Conservation (phyloP, 345 rosid species). For the Kernera saxatilis region DNA sequence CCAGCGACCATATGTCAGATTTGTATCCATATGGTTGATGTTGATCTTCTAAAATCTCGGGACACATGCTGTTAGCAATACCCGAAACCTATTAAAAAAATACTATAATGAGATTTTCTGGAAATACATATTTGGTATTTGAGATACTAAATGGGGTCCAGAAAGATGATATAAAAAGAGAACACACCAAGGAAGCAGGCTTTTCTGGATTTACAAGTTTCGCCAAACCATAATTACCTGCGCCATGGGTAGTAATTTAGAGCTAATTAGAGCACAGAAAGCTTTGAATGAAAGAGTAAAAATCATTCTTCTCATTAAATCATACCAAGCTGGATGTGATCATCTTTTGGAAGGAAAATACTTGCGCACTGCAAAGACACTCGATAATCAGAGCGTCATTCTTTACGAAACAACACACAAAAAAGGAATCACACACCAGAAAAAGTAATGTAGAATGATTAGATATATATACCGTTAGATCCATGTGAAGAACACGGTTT, state of each 20-base stretch:
- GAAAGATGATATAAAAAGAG: not conserved
- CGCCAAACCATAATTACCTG: constrained; percentile 96
- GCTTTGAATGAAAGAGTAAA: constrained; percentile 15
- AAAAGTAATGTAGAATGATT: not conserved
- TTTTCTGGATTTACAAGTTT: constrained; percentile 81
- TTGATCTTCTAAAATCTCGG: constrained; percentile 83
- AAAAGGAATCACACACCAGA: constrained; percentile 15
- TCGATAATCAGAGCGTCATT: not conserved
- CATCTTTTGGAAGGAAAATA: constrained; percentile 82
- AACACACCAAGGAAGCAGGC: constrained; percentile 74
- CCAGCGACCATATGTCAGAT: constrained; percentile 96
- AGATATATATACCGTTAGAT: constrained; percentile 61
- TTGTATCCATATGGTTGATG: constrained; percentile 93
- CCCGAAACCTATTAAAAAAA: constrained; percentile 62
- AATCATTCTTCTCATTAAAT: constrained; percentile 18
- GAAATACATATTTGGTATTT: not conserved
- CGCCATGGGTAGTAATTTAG: constrained; percentile 19
- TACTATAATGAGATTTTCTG: not conserved
- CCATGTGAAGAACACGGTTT: constrained; percentile 90
- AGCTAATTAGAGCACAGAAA: constrained; percentile 21
- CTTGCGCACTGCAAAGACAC: constrained; percentile 78
- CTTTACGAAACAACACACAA: not conserved
- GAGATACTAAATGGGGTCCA: not conserved
- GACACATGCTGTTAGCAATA: constrained; percentile 93
- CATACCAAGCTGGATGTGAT: constrained; percentile 82